Percentiles rank a stretch among this genome's conserved stretches.
phyloP scores from a whole-genome alignment of 2,329 filamentous ascomycete genomes.

The Fusarium xylarioides region DNA sequence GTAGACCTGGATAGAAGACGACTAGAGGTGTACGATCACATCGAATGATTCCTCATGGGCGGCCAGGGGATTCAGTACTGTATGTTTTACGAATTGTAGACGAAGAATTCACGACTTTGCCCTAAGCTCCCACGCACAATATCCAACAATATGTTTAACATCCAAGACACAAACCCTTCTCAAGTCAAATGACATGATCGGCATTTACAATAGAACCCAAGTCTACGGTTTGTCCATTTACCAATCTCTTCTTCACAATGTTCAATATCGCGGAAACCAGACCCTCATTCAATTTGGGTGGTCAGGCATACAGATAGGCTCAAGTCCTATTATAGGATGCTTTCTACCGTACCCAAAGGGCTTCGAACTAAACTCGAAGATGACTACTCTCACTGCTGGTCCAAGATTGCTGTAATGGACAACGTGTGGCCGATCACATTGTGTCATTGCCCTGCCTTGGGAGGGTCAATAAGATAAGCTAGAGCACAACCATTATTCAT shows the following conservation, averaged over 20 bases:
- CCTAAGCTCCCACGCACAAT: too few species aligned
- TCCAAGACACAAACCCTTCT: not conserved
- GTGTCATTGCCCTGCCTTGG: not conserved
- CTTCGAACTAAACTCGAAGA: not conserved
- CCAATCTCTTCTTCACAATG: not conserved
- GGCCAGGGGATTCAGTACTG: not conserved
- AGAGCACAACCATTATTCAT: not conserved
- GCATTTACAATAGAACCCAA: not conserved
- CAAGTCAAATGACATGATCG: not conserved
- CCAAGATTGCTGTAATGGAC: not conserved
- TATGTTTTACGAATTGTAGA: constrained; percentile 4
- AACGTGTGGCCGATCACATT: not conserved
- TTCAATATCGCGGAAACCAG: not conserved
- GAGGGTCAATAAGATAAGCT: not conserved
- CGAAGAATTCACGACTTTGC: not conserved
- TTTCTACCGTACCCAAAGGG: not conserved
- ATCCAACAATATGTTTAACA: not conserved
- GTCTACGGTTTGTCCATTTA: not conserved
- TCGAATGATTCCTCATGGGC: not conserved
- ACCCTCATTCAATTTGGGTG: not conserved
- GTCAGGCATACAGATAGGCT: not conserved
- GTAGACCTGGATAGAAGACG: not conserved
- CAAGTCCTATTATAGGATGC: not conserved
- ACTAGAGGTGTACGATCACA: constrained; percentile 1
- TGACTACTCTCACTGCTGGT: not conserved